Base-by-base conservation (phyloP, 1,284 basidiomycete species). In the Ustilago xerochloae region DNA sequence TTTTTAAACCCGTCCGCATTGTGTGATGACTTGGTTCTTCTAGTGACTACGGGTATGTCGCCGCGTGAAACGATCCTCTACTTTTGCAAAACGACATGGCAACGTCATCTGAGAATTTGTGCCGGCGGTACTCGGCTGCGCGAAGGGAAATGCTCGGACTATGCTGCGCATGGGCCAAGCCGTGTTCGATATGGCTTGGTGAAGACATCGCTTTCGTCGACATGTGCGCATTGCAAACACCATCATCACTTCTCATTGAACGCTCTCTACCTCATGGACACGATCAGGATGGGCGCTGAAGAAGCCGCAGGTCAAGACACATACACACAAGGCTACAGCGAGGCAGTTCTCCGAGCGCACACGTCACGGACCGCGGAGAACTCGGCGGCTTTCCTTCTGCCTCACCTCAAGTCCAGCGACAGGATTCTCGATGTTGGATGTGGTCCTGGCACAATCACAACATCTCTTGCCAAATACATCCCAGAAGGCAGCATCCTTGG, bases 391-490 rank as follows among this genome's bases (percentile, higher is more conserved):
- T 73, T 68, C 12, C 55, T 73, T 4, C 30, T 73, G 13, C 53
- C 64, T 13, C 61, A 67, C 20, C 45, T 73, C 20, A 48, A 49
- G 22, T n/a, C 43, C 6, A 50, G 62, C 29, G 57, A 45, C 22
- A 41, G 51, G 24, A 52, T 73, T 3, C 50, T 73, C 15, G 70
- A 73, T 22, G 47, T 73, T 9, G 70, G 70, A 7, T 73, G 70
- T 26, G 70, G 70, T 12, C 70, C 70, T 9, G 70, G 70, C 4
- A 73, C 61, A 12, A 68, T 73, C 51, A 68, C 70, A 7, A 62
- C 50, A 0, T 73, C 70, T 36, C 33, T 73, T 1, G 57, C 62
- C 6, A 32, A 33, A 2, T 62, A 73, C 47, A 22, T 68, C 4
- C 58, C 64, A 1, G 10, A 58, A 3, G 70, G 70, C 4, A 54